Conservation (phyloP, 768 basidiomycete genomes). For the Mycena maculata region DNA sequence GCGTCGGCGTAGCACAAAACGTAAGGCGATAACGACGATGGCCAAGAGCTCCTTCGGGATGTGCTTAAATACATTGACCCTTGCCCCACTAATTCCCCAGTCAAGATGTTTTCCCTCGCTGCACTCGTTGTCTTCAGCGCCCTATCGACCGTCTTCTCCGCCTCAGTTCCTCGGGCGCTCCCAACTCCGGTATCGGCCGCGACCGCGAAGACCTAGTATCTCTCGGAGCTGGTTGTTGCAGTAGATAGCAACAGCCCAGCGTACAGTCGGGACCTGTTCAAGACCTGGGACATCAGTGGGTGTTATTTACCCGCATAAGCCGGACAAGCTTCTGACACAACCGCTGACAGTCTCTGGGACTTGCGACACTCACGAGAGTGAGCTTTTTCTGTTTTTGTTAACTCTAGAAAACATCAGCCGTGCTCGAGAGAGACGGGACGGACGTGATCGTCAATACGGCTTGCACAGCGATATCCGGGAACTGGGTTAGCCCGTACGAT, state of each 20-base stretch:
- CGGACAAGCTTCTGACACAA: conserved; percentile 1
- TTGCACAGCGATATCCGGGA: conserved; percentile 59
- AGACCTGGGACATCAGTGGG: conserved; percentile 62
- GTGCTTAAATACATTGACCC: background rate
- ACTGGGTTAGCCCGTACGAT: conserved; percentile 67
- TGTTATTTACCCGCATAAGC: conserved; percentile 13
- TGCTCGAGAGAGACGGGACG: conserved; percentile 58
- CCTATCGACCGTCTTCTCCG: conserved; percentile 2
- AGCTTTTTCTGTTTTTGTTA: conserved; percentile 22
- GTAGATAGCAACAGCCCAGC: conserved; percentile 56
- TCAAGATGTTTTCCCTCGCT: conserved; percentile 15
- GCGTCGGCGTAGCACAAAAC: conserved; percentile 1
- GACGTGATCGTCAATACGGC: conserved; percentile 53
- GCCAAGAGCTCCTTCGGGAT: background rate
- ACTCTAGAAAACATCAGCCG: conserved; percentile 34
- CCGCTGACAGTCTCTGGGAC: conserved; percentile 55
- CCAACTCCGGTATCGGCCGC: conserved; percentile 33
- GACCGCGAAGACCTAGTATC: conserved; percentile 32
- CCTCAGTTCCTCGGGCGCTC: conserved; percentile 28
- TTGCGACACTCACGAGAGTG: conserved; percentile 66
- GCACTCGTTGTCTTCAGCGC: conserved; percentile 10
- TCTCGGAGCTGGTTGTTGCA: conserved; percentile 49
- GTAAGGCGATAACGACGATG: no score
- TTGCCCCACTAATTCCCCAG: background rate
- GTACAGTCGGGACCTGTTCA: conserved; percentile 55